These are phyloP conservation scores for Scheffersomyces cryptocercus DNA, from an alignment of 1,139 yeast species.

Conservation along the genomic window DNA sequence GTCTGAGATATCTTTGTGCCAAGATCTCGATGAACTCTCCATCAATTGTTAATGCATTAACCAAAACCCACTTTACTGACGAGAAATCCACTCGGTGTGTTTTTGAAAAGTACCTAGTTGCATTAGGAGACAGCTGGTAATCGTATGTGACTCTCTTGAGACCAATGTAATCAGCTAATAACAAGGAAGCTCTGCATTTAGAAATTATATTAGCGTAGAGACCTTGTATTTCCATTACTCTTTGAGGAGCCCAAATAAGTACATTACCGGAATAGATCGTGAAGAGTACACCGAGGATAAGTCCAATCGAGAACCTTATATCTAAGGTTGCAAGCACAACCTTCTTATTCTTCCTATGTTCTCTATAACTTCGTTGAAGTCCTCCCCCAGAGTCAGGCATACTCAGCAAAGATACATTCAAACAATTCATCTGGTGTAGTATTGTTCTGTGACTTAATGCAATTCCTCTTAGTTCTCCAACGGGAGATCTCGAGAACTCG, in stretches of 20 bases:
- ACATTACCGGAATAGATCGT: slow-evolving; percentile 85
- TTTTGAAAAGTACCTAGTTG: slow-evolving; percentile 77
- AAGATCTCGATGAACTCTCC: slow-evolving; percentile 90
- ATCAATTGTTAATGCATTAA: slow-evolving; percentile 89
- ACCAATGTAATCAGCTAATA: slow-evolving; percentile 87
- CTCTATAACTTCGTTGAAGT: slow-evolving; percentile 32
- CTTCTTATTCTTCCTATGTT: slow-evolving; percentile 28
- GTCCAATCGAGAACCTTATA: slow-evolving; percentile 83
- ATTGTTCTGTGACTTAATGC: slow-evolving; percentile 89
- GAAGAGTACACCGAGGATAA: slow-evolving; percentile 77
- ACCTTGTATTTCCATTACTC: slow-evolving; percentile 79
- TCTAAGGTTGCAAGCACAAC: slow-evolving; percentile 75
- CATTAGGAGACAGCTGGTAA: slow-evolving; percentile 86
- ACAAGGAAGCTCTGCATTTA: slow-evolving; percentile 65
- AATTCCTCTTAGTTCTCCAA: slow-evolving; percentile 91
- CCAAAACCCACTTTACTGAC: slow-evolving; percentile 83
- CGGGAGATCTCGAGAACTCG: slow-evolving; percentile 87
- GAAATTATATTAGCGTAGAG: slow-evolving; percentile 82
- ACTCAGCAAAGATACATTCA: slow-evolving; percentile 68
- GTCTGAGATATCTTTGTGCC: slow-evolving; percentile 89
- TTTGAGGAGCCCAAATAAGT: slow-evolving; percentile 77
- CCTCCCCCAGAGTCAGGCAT: slow-evolving; percentile 52
- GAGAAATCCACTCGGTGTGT: slow-evolving; percentile 79
- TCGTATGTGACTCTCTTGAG: slow-evolving; percentile 90
- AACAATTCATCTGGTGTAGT: slow-evolving; percentile 80